These are phyloP conservation scores for Eucalyptus globulus DNA, from an alignment of 345 rosid species.

Conservation along the genomic window DNA sequence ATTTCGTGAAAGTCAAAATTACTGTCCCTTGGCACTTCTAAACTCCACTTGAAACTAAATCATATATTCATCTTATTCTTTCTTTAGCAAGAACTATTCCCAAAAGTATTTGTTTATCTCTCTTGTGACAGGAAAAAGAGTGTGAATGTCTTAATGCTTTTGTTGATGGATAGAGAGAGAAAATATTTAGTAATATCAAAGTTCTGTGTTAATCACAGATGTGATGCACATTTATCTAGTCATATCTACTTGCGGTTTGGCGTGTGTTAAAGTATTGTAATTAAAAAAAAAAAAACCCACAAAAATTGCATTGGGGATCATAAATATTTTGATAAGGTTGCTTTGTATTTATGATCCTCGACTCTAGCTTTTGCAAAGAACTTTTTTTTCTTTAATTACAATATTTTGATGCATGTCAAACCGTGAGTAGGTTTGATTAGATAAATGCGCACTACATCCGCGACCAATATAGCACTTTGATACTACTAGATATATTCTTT, in stretches of 20 bases:
- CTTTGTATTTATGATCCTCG: not conserved
- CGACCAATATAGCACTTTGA: not conserved
- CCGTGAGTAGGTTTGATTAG: no score
- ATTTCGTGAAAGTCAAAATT: not conserved
- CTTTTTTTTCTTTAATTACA: no score
- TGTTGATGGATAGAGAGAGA: not conserved
- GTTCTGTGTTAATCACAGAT: fast-evolving
- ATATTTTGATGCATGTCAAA: no score
- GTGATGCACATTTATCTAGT: not conserved
- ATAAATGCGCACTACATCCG: not conserved
- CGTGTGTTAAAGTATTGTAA: fast-evolving
- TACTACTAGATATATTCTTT: not conserved
- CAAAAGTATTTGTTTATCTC: not conserved
- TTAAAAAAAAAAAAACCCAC: no score
- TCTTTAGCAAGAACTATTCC: not conserved
- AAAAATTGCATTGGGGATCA: not conserved
- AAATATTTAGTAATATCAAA: no score
- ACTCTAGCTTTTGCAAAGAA: no score
- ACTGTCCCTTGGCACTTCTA: not conserved
- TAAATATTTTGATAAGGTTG: not conserved
- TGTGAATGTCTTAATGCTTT: not conserved
- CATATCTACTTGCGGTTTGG: fast-evolving
- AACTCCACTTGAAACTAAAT: no score
- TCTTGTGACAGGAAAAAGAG: not conserved
- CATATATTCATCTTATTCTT: no score